These are phyloP conservation scores for Alternaria metachromatica DNA, from an alignment of 2,329 filamentous ascomycete species.

Conservation along the genomic window DNA sequence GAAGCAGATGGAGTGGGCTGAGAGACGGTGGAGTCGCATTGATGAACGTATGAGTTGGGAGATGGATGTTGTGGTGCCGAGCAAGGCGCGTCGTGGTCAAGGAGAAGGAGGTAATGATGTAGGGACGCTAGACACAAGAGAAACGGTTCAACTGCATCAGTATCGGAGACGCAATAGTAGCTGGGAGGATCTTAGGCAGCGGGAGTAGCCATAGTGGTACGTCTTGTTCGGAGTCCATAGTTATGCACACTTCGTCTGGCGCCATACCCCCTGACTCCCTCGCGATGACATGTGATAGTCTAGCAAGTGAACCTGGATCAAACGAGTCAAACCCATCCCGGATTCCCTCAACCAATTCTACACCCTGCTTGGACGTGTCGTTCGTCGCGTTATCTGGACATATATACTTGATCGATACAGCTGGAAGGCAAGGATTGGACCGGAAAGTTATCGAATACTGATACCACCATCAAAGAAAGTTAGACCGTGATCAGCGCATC, in stretches of 20 bases:
- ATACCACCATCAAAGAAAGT: neutral
- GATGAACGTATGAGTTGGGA: slow-evolving; percentile 20
- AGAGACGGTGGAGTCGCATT: slow-evolving; percentile 5
- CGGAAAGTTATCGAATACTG: neutral
- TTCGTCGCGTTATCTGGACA: neutral
- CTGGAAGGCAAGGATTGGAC: neutral
- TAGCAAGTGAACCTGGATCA: neutral
- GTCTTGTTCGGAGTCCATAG: neutral
- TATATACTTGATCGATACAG: neutral
- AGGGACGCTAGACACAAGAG: neutral
- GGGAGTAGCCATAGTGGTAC: neutral
- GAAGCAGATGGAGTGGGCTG: slow-evolving; percentile 37
- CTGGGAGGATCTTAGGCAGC: neutral
- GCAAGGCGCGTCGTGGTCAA: neutral
- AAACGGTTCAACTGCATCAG: neutral
- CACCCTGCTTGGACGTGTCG: fast-evolving
- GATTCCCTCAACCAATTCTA: neutral
- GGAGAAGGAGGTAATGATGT: neutral
- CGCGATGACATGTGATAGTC: neutral
- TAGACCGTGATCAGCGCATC: fast-evolving
- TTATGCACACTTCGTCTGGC: neutral
- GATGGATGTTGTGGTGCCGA: slow-evolving; percentile 17
- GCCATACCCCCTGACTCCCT: neutral
- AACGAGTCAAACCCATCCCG: neutral
- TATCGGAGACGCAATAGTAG: neutral